These are phyloP conservation scores for Hygrophorus pudorinus DNA, from an alignment of 768 basidiomycete genomes.

Conservation along the genomic window DNA sequence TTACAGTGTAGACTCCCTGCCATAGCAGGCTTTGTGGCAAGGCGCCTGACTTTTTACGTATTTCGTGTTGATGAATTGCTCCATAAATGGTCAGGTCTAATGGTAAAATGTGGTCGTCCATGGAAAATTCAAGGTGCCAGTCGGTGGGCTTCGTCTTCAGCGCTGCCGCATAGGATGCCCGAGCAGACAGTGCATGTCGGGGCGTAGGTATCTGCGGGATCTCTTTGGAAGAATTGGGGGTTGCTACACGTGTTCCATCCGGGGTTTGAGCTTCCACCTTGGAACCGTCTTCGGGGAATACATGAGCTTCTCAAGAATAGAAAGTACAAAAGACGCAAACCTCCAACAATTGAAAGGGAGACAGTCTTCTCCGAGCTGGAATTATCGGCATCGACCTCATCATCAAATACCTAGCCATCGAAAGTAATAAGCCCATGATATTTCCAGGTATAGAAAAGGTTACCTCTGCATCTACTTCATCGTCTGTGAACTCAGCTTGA, in stretches of 20 bases:
- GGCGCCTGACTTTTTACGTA: conserved; percentile 59
- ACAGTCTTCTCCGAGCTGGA: conserved; percentile 75
- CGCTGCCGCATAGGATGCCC: conserved; percentile 86
- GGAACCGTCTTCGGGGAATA: conserved; percentile 56
- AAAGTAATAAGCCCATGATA: not conserved
- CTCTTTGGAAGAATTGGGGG: conserved; percentile 53
- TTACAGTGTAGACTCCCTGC: conserved; percentile 86
- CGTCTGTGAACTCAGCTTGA: conserved; percentile 72
- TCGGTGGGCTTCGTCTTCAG: conserved; percentile 88
- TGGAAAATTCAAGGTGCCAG: conserved; percentile 94
- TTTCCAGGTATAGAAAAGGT: not conserved
- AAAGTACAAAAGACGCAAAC: conserved; percentile 30
- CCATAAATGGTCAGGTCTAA: conserved; percentile 93
- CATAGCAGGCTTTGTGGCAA: conserved; percentile 68
- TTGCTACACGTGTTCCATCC: conserved; percentile 89
- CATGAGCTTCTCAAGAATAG: conserved; percentile 6
- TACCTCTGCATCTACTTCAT: conserved; percentile 77
- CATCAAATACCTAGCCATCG: conserved; percentile 49
- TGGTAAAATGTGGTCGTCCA: conserved; percentile 80
- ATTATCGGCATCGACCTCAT: conserved; percentile 70
- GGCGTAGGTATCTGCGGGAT: conserved; percentile 24
- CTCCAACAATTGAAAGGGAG: conserved; percentile 72
- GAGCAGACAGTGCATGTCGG: conserved; percentile 22
- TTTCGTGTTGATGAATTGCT: conserved; percentile 87
- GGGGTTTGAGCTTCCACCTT: conserved; percentile 94